Percentiles rank a stretch among this genome's conserved stretches.
Conservation (phyloP, 331 rosid species). For the Malus hybrid region DNA sequence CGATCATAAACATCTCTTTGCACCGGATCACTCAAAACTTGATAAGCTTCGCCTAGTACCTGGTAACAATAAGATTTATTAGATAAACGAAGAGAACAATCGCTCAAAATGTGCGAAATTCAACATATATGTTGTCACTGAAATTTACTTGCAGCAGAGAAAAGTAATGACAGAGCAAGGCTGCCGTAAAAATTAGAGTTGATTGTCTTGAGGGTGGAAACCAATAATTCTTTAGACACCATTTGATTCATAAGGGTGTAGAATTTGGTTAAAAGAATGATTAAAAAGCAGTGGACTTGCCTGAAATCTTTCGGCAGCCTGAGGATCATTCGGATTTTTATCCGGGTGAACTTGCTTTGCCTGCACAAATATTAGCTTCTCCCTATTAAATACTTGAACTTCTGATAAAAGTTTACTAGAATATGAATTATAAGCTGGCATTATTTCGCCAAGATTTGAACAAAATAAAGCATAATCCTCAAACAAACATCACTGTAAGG, state of each 20-base stretch:
- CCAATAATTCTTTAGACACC: background rate
- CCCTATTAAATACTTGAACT: background rate
- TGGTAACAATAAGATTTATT: slow-evolving; percentile 1
- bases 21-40: slow-evolving; percentile 81
- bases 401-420: background rate
- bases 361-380: slow-evolving; percentile 24
- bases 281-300: slow-evolving; percentile 19
- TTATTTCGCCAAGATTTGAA: background rate
- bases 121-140: no score
- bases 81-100: no score
- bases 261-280: background rate
- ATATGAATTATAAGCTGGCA: background rate
- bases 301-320: slow-evolving; percentile 81
- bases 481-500: no score
- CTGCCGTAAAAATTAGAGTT: no score
- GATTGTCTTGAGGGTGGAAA: no score
- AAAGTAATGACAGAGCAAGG: no score
- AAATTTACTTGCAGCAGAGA: no score
- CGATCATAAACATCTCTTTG: slow-evolving; percentile 71
- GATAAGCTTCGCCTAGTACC: slow-evolving; percentile 90
- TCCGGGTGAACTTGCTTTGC: slow-evolving; percentile 98
- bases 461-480: no score
- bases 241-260: background rate
- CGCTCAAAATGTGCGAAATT: no score
- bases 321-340: slow-evolving; percentile 85